phyloP scores from a whole-genome alignment of 2,329 filamentous ascomycete genomes.

The Dactylellina cionopaga region DNA sequence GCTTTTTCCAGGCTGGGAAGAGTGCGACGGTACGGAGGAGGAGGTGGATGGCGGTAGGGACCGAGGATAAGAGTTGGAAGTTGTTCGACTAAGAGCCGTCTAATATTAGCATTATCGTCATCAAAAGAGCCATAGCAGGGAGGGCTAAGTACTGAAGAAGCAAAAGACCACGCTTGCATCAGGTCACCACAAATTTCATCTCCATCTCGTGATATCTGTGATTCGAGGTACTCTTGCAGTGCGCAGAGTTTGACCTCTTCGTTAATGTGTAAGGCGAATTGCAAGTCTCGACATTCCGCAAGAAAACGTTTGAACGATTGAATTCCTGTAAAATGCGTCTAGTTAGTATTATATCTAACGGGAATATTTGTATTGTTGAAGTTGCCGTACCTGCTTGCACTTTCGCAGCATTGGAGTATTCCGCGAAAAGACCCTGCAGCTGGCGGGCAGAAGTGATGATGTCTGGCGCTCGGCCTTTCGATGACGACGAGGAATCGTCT shows the following conservation, averaged over 20 bases:
- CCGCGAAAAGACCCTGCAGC: slow-evolving; percentile 43
- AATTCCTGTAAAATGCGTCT: slow-evolving; percentile 46
- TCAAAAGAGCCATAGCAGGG: background rate
- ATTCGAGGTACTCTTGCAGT: slow-evolving; percentile 74
- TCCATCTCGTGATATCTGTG: slow-evolving; percentile 66
- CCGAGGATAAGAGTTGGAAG: slow-evolving; percentile 80
- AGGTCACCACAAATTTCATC: slow-evolving; percentile 78
- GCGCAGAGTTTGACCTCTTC: slow-evolving; percentile 64
- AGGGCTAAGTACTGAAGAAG: slow-evolving; percentile 69
- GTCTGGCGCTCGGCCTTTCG: slow-evolving; percentile 29
- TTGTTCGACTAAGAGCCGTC: slow-evolving; percentile 66
- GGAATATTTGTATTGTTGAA: background rate
- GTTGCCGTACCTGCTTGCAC: slow-evolving; percentile 24
- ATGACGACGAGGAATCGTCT: slow-evolving; percentile 20
- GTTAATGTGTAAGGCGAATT: slow-evolving; percentile 39
- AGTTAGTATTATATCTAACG: background rate
- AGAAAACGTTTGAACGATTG: slow-evolving; percentile 55
- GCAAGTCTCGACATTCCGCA: slow-evolving; percentile 46
- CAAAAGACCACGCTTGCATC: slow-evolving; percentile 88
- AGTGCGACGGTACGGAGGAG: slow-evolving; percentile 81
- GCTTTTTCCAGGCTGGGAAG: slow-evolving; percentile 76
- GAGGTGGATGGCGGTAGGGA: slow-evolving; percentile 81
- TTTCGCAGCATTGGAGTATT: slow-evolving; percentile 45
- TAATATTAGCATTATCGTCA: background rate
- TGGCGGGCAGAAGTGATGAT: slow-evolving; percentile 37